These are phyloP conservation scores for Gossypium rotundifolium DNA, from an alignment of 345 rosid species.

Conservation along the genomic window DNA sequence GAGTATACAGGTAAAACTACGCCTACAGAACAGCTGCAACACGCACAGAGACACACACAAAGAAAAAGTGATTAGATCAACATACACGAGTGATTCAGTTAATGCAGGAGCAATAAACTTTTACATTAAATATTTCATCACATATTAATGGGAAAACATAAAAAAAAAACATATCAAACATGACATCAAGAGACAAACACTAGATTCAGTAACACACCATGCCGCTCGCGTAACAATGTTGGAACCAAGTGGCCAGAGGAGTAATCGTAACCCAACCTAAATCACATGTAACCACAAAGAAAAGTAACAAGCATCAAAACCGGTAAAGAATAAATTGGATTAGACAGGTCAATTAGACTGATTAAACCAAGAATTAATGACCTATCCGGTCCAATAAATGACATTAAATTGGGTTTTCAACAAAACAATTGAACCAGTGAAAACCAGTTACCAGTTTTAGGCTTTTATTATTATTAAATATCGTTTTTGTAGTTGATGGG, in stretches of 20 bases:
- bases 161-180: background rate
- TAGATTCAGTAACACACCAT: conserved; percentile 31
- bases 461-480: too few species aligned
- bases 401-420: background rate
- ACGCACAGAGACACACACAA: background rate
- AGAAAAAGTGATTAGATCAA: background rate
- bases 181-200: background rate
- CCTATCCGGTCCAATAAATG: background rate
- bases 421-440: background rate
- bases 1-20: conserved; percentile 40
- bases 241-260: conserved; percentile 43
- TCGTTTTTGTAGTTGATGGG: too few species aligned
- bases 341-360: background rate
- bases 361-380: background rate
- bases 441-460: too few species aligned
- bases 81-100: background rate
- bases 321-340: background rate
- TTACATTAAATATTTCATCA: background rate
- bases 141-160: background rate
- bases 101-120: background rate
- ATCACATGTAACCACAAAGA: background rate
- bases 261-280: conserved; percentile 50
- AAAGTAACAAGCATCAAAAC: background rate
- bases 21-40: conserved; percentile 41
- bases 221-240: conserved; percentile 49